Conservation (phyloP, 345 rosid genomes). For the Acer saccharum region DNA sequence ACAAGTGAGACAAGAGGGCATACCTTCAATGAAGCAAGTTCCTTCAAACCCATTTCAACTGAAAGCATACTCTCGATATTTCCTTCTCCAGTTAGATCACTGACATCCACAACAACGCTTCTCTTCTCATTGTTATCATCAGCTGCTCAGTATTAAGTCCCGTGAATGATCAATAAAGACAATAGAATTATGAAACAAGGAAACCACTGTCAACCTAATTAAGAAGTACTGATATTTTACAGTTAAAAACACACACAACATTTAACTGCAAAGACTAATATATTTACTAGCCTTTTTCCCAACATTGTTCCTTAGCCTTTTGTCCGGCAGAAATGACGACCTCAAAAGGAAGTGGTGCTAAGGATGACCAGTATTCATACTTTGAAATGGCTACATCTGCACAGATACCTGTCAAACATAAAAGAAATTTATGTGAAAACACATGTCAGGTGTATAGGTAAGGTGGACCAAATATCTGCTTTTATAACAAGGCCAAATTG, state of each 20-base stretch:
- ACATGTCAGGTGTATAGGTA: conserved; percentile 5
- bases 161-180: conserved; percentile 1
- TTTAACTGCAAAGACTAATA: neutral
- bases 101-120: conserved; percentile 70
- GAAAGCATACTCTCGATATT: conserved; percentile 98
- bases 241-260: neutral
- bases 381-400: conserved; percentile 86
- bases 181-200: neutral
- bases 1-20: neutral
- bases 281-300: conserved; percentile 69
- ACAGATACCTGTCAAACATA: conserved; percentile 71
- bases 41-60: conserved; percentile 98
- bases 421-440: conserved; percentile 18
- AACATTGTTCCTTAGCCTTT: conserved; percentile 85
- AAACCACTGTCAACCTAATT: neutral
- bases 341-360: conserved; percentile 98
- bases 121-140: conserved; percentile 68
- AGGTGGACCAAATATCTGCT: conserved; percentile 4
- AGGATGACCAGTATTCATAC: conserved; percentile 96
- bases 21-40: conserved; percentile 90
- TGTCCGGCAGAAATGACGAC: conserved; percentile 96
- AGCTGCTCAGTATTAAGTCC: conserved; percentile 39
- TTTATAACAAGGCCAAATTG: conserved; percentile 1
- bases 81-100: conserved; percentile 95
- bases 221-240: neutral